phyloP scores from a whole-genome alignment of 2,329 filamentous ascomycete species.

The Biscogniauxia marginata region DNA sequence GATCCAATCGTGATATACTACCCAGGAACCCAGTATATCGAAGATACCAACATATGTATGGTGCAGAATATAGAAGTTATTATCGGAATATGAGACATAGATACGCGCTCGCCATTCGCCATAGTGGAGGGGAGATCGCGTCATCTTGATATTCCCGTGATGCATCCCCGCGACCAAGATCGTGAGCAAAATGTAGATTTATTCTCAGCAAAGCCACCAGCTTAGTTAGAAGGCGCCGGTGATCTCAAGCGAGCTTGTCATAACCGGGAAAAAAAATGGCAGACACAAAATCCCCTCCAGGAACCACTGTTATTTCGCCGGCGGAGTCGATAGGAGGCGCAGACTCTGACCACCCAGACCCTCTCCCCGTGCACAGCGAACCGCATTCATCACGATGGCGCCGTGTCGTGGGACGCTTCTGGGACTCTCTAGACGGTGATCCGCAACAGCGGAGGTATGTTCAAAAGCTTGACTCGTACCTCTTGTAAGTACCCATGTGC shows the following conservation, averaged over 20 bases:
- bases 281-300: not conserved
- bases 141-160: not conserved
- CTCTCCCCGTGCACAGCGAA: not conserved
- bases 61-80: not conserved
- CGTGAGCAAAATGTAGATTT: not conserved
- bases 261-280: not conserved
- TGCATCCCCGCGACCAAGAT: not conserved
- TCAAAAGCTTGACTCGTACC: slow-evolving; percentile 7
- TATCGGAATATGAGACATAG: not conserved
- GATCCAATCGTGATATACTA: not conserved
- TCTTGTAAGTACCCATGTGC: slow-evolving; percentile 2
- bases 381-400: slow-evolving; percentile 1
- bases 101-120: not conserved
- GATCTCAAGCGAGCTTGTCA: not conserved
- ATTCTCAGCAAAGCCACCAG: not conserved
- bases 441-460: slow-evolving; percentile 5
- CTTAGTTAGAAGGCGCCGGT: not conserved
- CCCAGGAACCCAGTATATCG: not conserved
- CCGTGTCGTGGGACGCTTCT: slow-evolving; percentile 2
- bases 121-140: not conserved
- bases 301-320: not conserved
- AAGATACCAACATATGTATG: not conserved
- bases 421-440: slow-evolving; percentile 9
- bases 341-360: not conserved
- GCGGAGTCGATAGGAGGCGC: not conserved